Evolutionary conservation across 2,329 filamentous ascomycete genomes (phyloP).

Genomic region (Colletotrichum acutatum): DNA sequence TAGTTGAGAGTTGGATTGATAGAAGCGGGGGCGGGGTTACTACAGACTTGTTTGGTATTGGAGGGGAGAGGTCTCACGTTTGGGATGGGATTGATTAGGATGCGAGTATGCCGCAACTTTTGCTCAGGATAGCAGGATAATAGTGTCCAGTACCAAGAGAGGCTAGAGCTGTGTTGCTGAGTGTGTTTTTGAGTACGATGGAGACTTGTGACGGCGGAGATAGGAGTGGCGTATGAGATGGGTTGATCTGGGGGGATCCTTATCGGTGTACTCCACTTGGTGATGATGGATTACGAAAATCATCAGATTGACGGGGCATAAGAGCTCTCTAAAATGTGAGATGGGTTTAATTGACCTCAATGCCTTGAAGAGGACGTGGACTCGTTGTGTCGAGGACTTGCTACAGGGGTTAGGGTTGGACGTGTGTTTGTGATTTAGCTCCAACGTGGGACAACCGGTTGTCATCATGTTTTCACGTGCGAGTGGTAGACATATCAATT

Average conservation of each 20-base stretch:
- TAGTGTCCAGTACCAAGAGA: background rate
- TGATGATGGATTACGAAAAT: background rate
- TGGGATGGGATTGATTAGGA: background rate
- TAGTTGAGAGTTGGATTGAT: background rate
- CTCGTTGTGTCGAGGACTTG: background rate
- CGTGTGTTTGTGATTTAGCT: background rate
- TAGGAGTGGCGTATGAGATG: conserved; percentile 9
- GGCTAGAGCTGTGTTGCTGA: background rate
- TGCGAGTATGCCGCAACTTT: background rate
- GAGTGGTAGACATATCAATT: background rate
- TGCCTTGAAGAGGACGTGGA: background rate
- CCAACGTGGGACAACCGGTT: background rate
- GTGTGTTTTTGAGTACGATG: background rate
- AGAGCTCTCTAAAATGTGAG: background rate
- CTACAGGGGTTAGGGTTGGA: too few species aligned
- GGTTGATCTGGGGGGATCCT: conserved; percentile 12
- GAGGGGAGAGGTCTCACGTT: background rate
- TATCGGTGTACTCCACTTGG: conserved; percentile 23
- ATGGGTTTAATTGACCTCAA: rapidly evolving
- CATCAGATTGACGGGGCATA: background rate
- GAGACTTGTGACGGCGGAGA: conserved; percentile 13
- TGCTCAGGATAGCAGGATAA: background rate
- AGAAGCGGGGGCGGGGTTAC: background rate
- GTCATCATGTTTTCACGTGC: background rate
- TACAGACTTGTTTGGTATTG: background rate